Evolutionary conservation across 2,329 filamentous ascomycete genomes (phyloP).

Genomic region (Tolypocladium tundrense): DNA sequence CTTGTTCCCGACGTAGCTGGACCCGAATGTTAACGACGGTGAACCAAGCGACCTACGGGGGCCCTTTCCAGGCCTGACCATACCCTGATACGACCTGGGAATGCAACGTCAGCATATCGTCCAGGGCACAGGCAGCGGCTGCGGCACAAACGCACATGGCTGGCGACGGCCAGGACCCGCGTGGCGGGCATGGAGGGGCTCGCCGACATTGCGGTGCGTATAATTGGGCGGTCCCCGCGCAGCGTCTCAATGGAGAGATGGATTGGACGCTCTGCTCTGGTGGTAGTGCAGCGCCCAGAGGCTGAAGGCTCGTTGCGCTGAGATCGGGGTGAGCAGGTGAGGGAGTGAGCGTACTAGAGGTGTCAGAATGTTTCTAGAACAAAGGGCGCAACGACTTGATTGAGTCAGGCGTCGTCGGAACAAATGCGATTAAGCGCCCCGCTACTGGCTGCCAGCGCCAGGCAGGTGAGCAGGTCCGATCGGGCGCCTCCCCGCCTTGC

Average conservation of each 20-base stretch:
- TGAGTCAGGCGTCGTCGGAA: background rate
- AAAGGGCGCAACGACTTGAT: background rate
- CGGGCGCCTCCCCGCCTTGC: background rate
- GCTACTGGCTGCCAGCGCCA: background rate
- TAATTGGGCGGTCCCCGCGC: background rate
- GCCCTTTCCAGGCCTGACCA: background rate
- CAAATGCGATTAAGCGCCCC: background rate
- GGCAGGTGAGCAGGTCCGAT: background rate
- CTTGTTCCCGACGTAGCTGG: slow-evolving; percentile 92
- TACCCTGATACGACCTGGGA: slow-evolving; percentile 34
- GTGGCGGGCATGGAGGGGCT: slow-evolving; percentile 37
- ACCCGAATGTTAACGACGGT: background rate
- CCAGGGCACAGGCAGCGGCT: background rate
- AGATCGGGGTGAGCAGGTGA: background rate
- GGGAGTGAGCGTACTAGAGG: background rate
- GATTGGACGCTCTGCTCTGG: background rate
- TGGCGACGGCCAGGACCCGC: slow-evolving; percentile 76
- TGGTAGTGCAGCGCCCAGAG: background rate
- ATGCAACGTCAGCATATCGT: background rate
- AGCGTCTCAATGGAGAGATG: background rate
- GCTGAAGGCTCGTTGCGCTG: background rate
- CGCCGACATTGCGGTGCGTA: slow-evolving; percentile 2
- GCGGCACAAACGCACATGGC: slow-evolving; percentile 62
- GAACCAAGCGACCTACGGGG: background rate
- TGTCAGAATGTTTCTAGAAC: background rate